Evolutionary conservation across 164 flowering plant genomes (phyloP).

Genomic region (Malania oleifera): DNA sequence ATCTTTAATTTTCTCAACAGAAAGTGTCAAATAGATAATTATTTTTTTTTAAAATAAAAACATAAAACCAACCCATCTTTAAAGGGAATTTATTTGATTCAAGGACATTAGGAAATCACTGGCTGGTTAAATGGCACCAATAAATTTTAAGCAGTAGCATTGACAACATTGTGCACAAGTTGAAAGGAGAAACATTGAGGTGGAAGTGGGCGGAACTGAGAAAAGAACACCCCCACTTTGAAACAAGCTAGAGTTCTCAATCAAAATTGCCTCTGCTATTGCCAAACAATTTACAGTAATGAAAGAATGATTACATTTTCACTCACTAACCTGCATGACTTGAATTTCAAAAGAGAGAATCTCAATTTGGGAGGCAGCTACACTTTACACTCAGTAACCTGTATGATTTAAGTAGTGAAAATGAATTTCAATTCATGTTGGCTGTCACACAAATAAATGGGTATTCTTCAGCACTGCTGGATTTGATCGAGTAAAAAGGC

Average conservation of each 20-base stretch:
- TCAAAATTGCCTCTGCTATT: slow-evolving; percentile 19
- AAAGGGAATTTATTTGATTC: too few relatives aligned
- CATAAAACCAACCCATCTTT: too few relatives aligned
- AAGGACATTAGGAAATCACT: too few relatives aligned
- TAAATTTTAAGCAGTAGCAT: too few relatives aligned
- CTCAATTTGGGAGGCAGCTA: too few relatives aligned
- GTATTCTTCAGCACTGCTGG: slow-evolving; percentile 1
- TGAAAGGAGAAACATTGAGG: not conserved
- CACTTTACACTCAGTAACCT: slow-evolving; percentile 10
- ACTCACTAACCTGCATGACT: not conserved
- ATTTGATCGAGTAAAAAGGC: slow-evolving; percentile 3
- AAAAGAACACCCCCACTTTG: too few relatives aligned
- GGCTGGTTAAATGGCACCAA: too few relatives aligned
- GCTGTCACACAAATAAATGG: not conserved
- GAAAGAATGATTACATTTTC: slow-evolving; percentile 17
- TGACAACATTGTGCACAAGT: not conserved
- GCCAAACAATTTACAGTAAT: slow-evolving; percentile 25
- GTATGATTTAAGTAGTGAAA: slow-evolving; percentile 9
- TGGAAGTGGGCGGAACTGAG: too few relatives aligned
- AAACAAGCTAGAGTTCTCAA: slow-evolving; percentile 5
- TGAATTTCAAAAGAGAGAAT: too few relatives aligned
- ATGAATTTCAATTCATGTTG: slow-evolving; percentile 10
- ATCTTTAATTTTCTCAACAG: too few relatives aligned
- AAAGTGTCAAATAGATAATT: too few relatives aligned
- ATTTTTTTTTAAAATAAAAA: too few relatives aligned